phyloP scores from a whole-genome alignment of 1,284 basidiomycete species.

The Austroboletus novae-zelandiae region DNA sequence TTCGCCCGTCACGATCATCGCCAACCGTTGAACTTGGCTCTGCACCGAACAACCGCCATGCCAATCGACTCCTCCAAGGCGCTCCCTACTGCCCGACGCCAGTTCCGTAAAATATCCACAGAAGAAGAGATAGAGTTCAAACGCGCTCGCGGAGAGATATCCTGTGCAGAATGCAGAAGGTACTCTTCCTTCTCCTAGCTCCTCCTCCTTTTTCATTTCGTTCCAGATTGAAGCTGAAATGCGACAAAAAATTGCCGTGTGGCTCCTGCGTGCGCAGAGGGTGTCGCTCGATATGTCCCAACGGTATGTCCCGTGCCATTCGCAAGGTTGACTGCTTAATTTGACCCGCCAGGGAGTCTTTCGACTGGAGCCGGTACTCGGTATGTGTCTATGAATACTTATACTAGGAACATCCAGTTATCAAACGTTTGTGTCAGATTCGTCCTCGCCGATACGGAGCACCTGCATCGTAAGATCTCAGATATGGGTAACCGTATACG shows the following conservation, averaged over 20 bases:
- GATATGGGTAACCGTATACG: conserved; percentile 75
- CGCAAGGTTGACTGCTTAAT: background rate
- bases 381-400: conserved; percentile 29
- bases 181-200: conserved; percentile 3
- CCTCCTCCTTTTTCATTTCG: conserved; percentile 1
- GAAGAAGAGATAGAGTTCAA: conserved; percentile 54
- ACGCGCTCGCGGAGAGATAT: conserved; percentile 54
- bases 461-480: conserved; percentile 64
- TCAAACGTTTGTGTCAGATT: conserved; percentile 39
- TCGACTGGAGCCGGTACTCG: conserved; percentile 59
- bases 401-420: background rate
- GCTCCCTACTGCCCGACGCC: conserved; percentile 32
- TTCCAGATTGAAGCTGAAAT: conserved; percentile 62
- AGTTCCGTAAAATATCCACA: conserved; percentile 41
- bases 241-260: conserved; percentile 61
- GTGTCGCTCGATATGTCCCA: conserved; percentile 54
- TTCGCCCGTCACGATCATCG: background rate
- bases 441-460: conserved; percentile 67
- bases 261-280: conserved; percentile 44
- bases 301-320: conserved; percentile 30
- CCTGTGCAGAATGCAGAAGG: conserved; percentile 57
- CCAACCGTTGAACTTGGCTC: background rate
- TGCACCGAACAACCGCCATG: conserved; percentile 13
- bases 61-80: conserved; percentile 30
- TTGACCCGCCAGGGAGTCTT: conserved; percentile 38